Evolutionary conservation across 2,329 filamentous ascomycete species (phyloP).

Genomic region (Cladosporium phlei): DNA sequence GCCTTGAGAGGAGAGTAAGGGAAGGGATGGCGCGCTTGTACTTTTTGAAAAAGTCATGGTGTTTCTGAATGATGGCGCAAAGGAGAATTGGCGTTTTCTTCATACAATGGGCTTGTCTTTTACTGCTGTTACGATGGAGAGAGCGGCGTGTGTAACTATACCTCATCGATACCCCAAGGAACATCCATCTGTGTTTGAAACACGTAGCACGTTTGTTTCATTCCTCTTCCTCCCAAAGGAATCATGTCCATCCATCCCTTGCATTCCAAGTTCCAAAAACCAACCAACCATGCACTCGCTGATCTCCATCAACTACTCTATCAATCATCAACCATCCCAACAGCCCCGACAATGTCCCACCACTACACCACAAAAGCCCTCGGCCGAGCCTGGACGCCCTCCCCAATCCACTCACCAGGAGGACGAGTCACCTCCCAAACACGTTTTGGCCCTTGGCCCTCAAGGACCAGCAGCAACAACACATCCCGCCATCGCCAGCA

Average conservation of each 20-base stretch:
- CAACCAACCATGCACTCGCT: too few relatives aligned
- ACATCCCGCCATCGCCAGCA: neutral
- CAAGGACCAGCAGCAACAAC: neutral
- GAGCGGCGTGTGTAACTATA: constrained; percentile 1
- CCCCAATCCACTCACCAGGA: neutral
- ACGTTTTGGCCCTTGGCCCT: neutral
- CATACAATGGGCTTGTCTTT: too few relatives aligned
- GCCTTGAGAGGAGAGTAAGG: constrained; percentile 18
- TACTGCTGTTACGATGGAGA: neutral
- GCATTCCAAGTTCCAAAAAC: too few relatives aligned
- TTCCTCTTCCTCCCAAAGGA: too few relatives aligned
- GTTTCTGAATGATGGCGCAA: neutral
- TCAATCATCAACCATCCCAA: too few relatives aligned
- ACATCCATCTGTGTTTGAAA: too few relatives aligned
- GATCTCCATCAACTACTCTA: too few relatives aligned
- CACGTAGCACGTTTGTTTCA: too few relatives aligned
- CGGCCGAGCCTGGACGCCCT: constrained; percentile 12
- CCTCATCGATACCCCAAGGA: too few relatives aligned
- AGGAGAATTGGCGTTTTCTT: constrained; percentile 1
- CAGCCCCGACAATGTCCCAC: constrained; percentile 8
- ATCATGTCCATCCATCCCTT: too few relatives aligned
- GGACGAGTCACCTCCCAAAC: neutral
- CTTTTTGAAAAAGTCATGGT: constrained; percentile 1
- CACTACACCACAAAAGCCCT: constrained; percentile 14
- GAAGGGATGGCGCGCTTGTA: neutral